These are phyloP conservation scores for Tilletia walkeri DNA, from an alignment of 1,284 basidiomycete species.

Conservation along the genomic window DNA sequence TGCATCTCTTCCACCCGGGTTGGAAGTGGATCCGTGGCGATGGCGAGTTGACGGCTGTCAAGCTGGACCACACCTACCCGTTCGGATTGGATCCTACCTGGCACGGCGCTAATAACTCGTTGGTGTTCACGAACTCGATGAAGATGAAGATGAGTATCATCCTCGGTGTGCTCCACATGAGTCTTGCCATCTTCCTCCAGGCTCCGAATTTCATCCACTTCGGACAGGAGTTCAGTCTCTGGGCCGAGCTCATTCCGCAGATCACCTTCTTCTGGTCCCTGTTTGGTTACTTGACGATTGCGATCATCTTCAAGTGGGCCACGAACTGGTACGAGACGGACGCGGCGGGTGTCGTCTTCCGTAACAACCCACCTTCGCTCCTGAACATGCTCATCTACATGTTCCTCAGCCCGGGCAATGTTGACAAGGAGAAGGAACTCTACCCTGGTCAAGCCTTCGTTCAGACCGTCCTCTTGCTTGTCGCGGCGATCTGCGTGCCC, in stretches of 20 bases:
- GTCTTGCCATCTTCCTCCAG: constrained; percentile 93
- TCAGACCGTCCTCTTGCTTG: constrained; percentile 74
- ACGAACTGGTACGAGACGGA: constrained; percentile 78
- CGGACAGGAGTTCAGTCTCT: constrained; percentile 80
- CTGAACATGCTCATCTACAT: constrained; percentile 60
- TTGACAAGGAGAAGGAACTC: constrained; percentile 71
- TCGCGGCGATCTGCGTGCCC: constrained; percentile 86
- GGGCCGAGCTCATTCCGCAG: constrained; percentile 92
- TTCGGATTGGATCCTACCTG: constrained; percentile 94
- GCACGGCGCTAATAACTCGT: constrained; percentile 87
- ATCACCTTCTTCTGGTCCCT: constrained; percentile 96
- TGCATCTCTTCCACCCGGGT: constrained; percentile 82
- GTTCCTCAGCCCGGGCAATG: constrained; percentile 53
- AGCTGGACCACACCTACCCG: constrained; percentile 70
- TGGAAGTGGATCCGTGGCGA: constrained; percentile 72
- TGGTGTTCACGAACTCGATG: constrained; percentile 96
- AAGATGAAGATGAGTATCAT: constrained; percentile 99
- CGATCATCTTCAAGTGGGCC: constrained; percentile 96
- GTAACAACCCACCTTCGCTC: constrained; percentile 74
- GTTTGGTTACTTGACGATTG: constrained; percentile 83
- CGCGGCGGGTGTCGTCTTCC: constrained; percentile 58
- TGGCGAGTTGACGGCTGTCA: constrained; percentile 52
- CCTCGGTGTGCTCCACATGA: constrained; percentile 97
- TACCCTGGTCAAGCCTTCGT: constrained; percentile 85
- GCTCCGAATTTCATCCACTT: constrained; percentile 92